Evolutionary conservation across 2,329 filamentous ascomycete genomes (phyloP).

Genomic region (Coniochaeta sp.): DNA sequence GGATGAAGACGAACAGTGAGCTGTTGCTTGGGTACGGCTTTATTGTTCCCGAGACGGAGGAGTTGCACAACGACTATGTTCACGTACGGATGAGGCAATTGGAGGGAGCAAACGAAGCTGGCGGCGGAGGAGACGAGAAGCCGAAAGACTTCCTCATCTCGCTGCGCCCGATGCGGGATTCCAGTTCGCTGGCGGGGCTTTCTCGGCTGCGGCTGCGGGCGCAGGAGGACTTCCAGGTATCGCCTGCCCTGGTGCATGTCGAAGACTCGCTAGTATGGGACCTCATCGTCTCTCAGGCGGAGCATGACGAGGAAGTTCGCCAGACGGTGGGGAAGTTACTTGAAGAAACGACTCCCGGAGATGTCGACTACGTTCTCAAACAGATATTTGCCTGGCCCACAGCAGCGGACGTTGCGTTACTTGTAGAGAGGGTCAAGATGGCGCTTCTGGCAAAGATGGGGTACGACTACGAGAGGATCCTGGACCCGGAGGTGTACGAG

Average conservation of each 20-base stretch:
- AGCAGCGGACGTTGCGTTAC: constrained; percentile 32
- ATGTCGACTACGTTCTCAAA: constrained; percentile 7
- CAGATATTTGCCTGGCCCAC: constrained; percentile 27
- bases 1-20: constrained; percentile 66
- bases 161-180: constrained; percentile 37
- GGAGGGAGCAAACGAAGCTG: constrained; percentile 6
- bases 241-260: constrained; percentile 40
- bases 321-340: constrained; percentile 6
- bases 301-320: constrained; percentile 12
- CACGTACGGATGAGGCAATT: constrained; percentile 43
- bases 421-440: constrained; percentile 19
- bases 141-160: constrained; percentile 44
- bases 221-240: constrained; percentile 14
- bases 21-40: constrained; percentile 59
- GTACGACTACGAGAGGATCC: constrained; percentile 33
- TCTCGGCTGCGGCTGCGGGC: constrained; percentile 27
- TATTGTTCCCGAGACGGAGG: constrained; percentile 38
- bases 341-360: constrained; percentile 14
- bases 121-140: constrained; percentile 13
- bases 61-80: constrained; percentile 53
- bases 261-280: constrained; percentile 48
- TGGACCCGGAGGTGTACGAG: constrained; percentile 37
- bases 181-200: constrained; percentile 39
- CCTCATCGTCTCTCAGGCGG: constrained; percentile 24
- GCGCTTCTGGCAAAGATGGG: constrained; percentile 29